Evolutionary conservation across 2,329 filamentous ascomycete genomes (phyloP), one percentile per base, ranked within the genome.

Genomic region (Phialemoniopsis sp.): DNA sequence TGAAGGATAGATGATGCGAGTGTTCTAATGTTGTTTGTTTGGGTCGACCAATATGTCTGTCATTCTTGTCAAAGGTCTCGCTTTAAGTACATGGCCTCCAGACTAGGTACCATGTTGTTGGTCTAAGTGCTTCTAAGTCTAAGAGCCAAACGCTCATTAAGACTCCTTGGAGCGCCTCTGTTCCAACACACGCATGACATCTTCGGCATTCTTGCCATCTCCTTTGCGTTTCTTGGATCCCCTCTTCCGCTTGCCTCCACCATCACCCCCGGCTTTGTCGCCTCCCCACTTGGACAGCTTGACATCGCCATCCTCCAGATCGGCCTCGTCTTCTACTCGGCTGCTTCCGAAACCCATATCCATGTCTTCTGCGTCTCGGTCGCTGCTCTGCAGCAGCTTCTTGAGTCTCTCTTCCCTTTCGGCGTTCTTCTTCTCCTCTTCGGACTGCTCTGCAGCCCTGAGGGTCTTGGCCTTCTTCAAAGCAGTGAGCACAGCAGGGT

Each of bases 341-440:
- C 85, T 93, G 15, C 82, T 87, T 28, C 93, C 93, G 55, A 98
- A 97, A 44, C 90, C 91, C 72, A 97, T 79, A 55, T 98, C 93
- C 65, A 98, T 76, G 63, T 98, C 91, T 41, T 91, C 82, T 35
- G 89, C 80, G 57, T 97, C 91, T 35, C 90, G 78, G 49, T 87
- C 85, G 40, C 82, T 79, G 43, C 75, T 75, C 51, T 82, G 71
- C 6, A 96, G 70, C 68, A 96, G 85, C 48, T 78, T 84, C 59
- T 80, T 84, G 37, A 83, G 78, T 8, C 85, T 82, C 36, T 82
- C 81, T 46, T 84, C 77, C 45, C 81, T 78, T 50, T 63, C 67
- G 5, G 68, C 68, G 37, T 66, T 67, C 44, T 64, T 61, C 56
- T 33, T 63, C 53, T 48, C 60, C 50, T 51, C 58, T 54, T 51